Conservation (phyloP, 2,329 filamentous ascomycete species). For the Paraphaeosphaeria sporulosa region DNA sequence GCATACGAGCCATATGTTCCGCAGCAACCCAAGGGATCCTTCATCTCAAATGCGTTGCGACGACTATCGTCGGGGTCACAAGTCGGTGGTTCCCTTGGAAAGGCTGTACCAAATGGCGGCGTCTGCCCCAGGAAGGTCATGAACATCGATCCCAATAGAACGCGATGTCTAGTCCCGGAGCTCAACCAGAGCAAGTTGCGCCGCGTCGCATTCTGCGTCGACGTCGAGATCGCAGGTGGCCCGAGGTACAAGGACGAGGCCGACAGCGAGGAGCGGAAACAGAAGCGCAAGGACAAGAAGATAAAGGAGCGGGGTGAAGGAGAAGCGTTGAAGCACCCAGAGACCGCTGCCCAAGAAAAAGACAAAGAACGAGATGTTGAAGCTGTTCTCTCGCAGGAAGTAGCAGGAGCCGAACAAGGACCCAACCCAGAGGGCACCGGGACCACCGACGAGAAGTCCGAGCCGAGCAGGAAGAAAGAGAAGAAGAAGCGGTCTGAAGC, state of each 20-base stretch:
- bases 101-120: slow-evolving; percentile 67
- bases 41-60: slow-evolving; percentile 82
- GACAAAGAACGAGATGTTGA: slow-evolving; percentile 57
- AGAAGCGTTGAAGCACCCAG: slow-evolving; percentile 73
- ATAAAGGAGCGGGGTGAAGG: slow-evolving; percentile 75
- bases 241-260: slow-evolving; percentile 75
- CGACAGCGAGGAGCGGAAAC: slow-evolving; percentile 56
- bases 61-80: slow-evolving; percentile 72
- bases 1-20: slow-evolving; percentile 70
- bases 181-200: slow-evolving; percentile 82
- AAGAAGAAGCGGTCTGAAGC: slow-evolving; percentile 97
- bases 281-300: slow-evolving; percentile 63
- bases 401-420: slow-evolving; percentile 52
- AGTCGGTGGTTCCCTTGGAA: slow-evolving; percentile 55
- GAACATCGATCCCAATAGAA: slow-evolving; percentile 82
- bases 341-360: slow-evolving; percentile 62
- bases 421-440: slow-evolving; percentile 51
- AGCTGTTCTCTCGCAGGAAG: slow-evolving; percentile 36
- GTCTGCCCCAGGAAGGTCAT: slow-evolving; percentile 81
- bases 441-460: slow-evolving; percentile 44
- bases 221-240: slow-evolving; percentile 93
- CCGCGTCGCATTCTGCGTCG: slow-evolving; percentile 92
- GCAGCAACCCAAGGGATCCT: slow-evolving; percentile 77
- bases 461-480: slow-evolving; percentile 78
- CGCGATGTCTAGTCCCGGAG: slow-evolving; percentile 80